Percentiles rank a stretch among this genome's conserved stretches.
These are phyloP conservation scores for Tephrocybe sp. DNA, from an alignment of 768 basidiomycete genomes.

Conservation along the genomic window DNA sequence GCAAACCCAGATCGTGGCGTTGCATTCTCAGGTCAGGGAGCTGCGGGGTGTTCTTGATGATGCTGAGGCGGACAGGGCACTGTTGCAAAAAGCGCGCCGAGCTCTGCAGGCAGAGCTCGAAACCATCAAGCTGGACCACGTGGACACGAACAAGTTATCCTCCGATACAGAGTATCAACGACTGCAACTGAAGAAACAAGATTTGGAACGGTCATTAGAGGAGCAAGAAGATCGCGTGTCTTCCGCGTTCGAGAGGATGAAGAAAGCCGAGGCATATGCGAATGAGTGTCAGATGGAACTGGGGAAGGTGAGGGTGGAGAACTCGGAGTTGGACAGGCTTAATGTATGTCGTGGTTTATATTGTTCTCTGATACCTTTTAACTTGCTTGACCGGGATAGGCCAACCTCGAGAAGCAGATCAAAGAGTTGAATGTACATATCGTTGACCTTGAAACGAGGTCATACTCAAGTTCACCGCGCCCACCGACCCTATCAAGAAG, in stretches of 20 bases:
- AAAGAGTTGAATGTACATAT: slow-evolving; percentile 84
- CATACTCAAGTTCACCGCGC: slow-evolving; percentile 65
- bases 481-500: slow-evolving; percentile 55
- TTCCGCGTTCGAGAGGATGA: slow-evolving; percentile 75
- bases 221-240: slow-evolving; percentile 75
- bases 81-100: slow-evolving; percentile 80
- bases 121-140: slow-evolving; percentile 73
- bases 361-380: slow-evolving; percentile 1
- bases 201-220: slow-evolving; percentile 74
- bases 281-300: slow-evolving; percentile 77
- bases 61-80: slow-evolving; percentile 76
- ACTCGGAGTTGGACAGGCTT: slow-evolving; percentile 73
- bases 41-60: slow-evolving; percentile 80
- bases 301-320: slow-evolving; percentile 75
- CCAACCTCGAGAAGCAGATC: slow-evolving; percentile 79
- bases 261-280: slow-evolving; percentile 76
- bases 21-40: slow-evolving; percentile 86
- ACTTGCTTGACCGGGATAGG: slow-evolving; percentile 40
- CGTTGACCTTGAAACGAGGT: slow-evolving; percentile 79
- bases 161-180: slow-evolving; percentile 76
- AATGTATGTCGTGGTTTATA: slow-evolving; percentile 51
- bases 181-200: slow-evolving; percentile 78
- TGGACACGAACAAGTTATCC: slow-evolving; percentile 67
- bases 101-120: slow-evolving; percentile 80
- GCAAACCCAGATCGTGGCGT: slow-evolving; percentile 78